These are phyloP conservation scores for Niveomyces coronatus DNA, from an alignment of 2,329 filamentous ascomycete genomes.

Conservation along the genomic window DNA sequence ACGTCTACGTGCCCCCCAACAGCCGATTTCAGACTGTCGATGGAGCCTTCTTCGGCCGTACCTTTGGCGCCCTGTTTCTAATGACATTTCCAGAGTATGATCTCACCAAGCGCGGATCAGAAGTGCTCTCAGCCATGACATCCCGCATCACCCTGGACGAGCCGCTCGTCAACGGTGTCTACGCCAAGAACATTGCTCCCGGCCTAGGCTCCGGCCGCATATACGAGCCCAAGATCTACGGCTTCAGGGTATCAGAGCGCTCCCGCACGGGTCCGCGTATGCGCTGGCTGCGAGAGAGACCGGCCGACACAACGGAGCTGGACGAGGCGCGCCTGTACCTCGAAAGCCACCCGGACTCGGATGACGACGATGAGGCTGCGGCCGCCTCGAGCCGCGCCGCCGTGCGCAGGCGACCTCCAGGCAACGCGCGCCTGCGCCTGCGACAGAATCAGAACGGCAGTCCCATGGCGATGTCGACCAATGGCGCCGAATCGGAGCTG, in stretches of 20 bases:
- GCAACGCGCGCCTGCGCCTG: slow-evolving; percentile 30
- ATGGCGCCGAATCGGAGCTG: slow-evolving; percentile 48
- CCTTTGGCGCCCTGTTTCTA: slow-evolving; percentile 93
- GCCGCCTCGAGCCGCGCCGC: slow-evolving; percentile 31
- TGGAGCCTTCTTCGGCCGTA: slow-evolving; percentile 95
- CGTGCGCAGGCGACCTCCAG: slow-evolving; percentile 33
- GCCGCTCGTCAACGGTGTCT: slow-evolving; percentile 70
- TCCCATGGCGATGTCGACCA: slow-evolving; percentile 45
- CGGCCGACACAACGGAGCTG: slow-evolving; percentile 67
- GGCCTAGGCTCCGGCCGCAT: slow-evolving; percentile 73
- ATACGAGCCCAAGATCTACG: slow-evolving; percentile 94
- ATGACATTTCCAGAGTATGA: slow-evolving; percentile 98
- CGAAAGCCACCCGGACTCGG: slow-evolving; percentile 42
- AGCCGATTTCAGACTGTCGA: slow-evolving; percentile 96
- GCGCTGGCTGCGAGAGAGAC: slow-evolving; percentile 89
- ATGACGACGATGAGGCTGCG: slow-evolving; percentile 46
- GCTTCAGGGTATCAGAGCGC: slow-evolving; percentile 86
- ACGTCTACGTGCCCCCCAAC: slow-evolving; percentile 95
- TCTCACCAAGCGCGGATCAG: slow-evolving; percentile 59
- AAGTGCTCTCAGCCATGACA: slow-evolving; percentile 36
- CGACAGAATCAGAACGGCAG: slow-evolving; percentile 42
- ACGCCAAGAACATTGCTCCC: slow-evolving; percentile 76
- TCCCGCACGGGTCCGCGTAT: slow-evolving; percentile 86
- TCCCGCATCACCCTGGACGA: slow-evolving; percentile 32
- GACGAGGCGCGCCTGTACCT: slow-evolving; percentile 61